Evolutionary conservation across 176 grass and related monocot species (phyloP).

Genomic region (Miscanthus lutarioriparius): DNA sequence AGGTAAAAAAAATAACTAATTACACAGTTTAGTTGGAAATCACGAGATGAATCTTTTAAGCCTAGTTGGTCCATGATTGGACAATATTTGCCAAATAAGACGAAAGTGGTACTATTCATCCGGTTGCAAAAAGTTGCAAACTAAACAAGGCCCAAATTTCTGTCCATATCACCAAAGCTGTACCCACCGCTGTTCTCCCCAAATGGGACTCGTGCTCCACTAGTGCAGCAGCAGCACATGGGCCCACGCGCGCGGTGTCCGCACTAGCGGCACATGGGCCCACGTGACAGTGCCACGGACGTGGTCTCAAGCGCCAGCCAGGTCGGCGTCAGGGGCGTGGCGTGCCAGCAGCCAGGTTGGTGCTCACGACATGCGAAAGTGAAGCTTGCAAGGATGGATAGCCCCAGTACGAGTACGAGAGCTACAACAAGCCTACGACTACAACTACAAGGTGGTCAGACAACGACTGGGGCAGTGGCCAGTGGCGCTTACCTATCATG

Average conservation of each 20-base stretch:
- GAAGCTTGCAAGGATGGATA: neutral
- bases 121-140: no score
- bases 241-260: neutral
- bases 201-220: neutral
- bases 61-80: no score
- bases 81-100: no score
- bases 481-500: slow-evolving; percentile 74
- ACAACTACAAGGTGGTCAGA: no score
- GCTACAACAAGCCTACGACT: neutral
- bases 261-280: neutral
- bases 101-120: no score
- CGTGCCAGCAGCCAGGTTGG: neutral
- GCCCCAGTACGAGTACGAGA: neutral
- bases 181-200: no score
- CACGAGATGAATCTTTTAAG: no score
- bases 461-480: no score
- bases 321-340: neutral
- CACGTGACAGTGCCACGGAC: neutral
- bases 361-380: neutral
- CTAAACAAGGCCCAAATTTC: no score
- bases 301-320: neutral
- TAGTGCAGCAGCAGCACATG: neutral
- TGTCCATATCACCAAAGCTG: neutral
- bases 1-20: no score
- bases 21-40: no score